phyloP scores from a whole-genome alignment of 495 filamentous ascomycete genomes.

The Hypoxylon lenormandii region DNA sequence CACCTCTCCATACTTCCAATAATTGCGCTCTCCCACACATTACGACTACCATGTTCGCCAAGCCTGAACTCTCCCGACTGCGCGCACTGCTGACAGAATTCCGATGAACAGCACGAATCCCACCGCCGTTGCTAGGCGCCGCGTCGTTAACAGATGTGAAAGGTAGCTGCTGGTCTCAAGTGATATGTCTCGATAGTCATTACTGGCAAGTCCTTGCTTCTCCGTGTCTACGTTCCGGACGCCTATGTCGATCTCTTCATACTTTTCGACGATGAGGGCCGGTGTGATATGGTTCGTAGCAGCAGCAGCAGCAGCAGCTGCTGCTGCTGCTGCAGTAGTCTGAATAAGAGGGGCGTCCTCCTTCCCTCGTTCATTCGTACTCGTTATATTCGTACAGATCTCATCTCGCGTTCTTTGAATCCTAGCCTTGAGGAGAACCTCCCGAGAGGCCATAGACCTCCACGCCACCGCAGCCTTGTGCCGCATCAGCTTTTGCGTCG shows the following conservation, averaged over 20 bases:
- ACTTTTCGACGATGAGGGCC: neutral
- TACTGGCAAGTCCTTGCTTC: constrained; percentile 31
- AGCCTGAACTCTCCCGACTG: constrained; percentile 27
- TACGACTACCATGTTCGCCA: constrained; percentile 31
- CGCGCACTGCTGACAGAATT: constrained; percentile 29
- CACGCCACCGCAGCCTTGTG: constrained; percentile 52
- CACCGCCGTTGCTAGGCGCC: constrained; percentile 16
- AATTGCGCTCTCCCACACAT: neutral
- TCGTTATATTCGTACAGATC: neutral
- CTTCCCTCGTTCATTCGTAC: neutral
- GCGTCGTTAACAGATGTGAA: constrained; percentile 14
- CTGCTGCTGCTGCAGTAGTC: too few species aligned
- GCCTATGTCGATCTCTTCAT: neutral
- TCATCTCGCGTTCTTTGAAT: constrained; percentile 6
- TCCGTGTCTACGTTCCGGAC: constrained; percentile 28
- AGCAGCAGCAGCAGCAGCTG: too few species aligned
- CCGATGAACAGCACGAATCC: constrained; percentile 34
- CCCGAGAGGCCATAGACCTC: constrained; percentile 31
- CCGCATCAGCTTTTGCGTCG: constrained; percentile 50
- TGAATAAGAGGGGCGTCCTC: neutral
- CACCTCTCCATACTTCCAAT: constrained; percentile 19
- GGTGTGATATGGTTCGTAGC: neutral
- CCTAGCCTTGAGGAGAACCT: neutral
- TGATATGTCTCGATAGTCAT: constrained; percentile 6
- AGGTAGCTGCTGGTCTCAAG: constrained; percentile 1